Conservation (phyloP, 768 basidiomycete genomes). For the Lactifluus pinguis region DNA sequence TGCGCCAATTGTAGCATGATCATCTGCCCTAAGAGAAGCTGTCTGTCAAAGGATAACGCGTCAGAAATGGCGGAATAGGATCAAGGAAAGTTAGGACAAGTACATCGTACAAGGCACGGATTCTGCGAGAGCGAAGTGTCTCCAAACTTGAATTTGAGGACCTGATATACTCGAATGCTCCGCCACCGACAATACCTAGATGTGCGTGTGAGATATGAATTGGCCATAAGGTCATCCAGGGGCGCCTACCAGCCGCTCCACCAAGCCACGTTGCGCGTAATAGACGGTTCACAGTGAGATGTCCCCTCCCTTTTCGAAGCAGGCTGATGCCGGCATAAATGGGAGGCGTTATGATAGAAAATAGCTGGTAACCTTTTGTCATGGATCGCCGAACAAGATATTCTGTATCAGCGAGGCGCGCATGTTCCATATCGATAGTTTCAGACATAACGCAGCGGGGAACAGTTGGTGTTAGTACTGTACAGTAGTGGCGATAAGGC, state of each 20-base stretch:
- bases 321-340: constrained; percentile 47
- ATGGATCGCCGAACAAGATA: constrained; percentile 58
- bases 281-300: constrained; percentile 50
- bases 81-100: constrained; percentile 14
- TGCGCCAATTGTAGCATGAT: constrained; percentile 68
- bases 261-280: constrained; percentile 70
- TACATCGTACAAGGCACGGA: constrained; percentile 53
- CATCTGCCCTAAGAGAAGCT: constrained; percentile 51
- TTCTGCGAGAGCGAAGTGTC: constrained; percentile 39
- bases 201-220: neutral
- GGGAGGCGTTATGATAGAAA: constrained; percentile 56
- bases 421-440: constrained; percentile 6
- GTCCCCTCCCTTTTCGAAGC: constrained; percentile 43
- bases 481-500: no score
- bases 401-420: constrained; percentile 49
- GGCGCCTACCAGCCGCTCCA: constrained; percentile 44
- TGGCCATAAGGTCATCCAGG: neutral
- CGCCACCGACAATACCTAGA: constrained; percentile 42
- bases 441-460: constrained; percentile 3
- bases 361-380: constrained; percentile 57
- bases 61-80: constrained; percentile 1
- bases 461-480: neutral
- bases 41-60: constrained; percentile 31
- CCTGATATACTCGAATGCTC: constrained; percentile 51
- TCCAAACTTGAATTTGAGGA: constrained; percentile 45